Conservation (phyloP, 768 basidiomycete species). For the Auricularia cornea region DNA sequence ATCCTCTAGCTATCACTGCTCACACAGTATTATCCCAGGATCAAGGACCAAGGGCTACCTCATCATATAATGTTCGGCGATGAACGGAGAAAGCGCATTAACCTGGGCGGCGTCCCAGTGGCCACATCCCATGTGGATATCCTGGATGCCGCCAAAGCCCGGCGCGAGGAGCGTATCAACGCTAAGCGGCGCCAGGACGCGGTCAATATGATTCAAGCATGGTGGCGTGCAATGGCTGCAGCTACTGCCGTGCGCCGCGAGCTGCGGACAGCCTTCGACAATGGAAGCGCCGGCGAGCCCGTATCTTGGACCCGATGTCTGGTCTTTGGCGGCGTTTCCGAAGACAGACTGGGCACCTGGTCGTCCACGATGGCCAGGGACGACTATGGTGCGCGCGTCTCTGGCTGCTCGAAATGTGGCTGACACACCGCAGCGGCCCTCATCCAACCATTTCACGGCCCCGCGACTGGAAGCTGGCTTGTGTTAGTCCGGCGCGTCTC, state of each 20-base stretch:
- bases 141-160: slow-evolving; percentile 53
- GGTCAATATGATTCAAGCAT: slow-evolving; percentile 56
- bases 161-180: slow-evolving; percentile 49
- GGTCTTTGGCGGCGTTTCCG: slow-evolving; percentile 46
- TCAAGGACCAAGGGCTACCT: too few species aligned
- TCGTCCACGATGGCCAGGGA: slow-evolving; percentile 13
- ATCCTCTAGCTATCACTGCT: too few species aligned
- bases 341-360: slow-evolving; percentile 26
- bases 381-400: background rate
- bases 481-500: slow-evolving; percentile 45
- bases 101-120: slow-evolving; percentile 59
- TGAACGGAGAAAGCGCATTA: slow-evolving; percentile 34
- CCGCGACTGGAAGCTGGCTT: slow-evolving; percentile 46
- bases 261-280: slow-evolving; percentile 43
- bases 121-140: slow-evolving; percentile 47
- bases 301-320: slow-evolving; percentile 44
- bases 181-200: slow-evolving; percentile 47
- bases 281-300: slow-evolving; percentile 5
- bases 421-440: slow-evolving; percentile 26
- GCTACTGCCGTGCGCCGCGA: slow-evolving; percentile 32
- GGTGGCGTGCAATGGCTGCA: slow-evolving; percentile 52
- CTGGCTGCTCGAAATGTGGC: background rate
- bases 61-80: slow-evolving; percentile 7
- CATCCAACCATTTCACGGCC: slow-evolving; percentile 30
- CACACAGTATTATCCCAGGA: too few species aligned